Base-by-base conservation (phyloP, 306 rosid species). In the Boehmeria nivea region DNA sequence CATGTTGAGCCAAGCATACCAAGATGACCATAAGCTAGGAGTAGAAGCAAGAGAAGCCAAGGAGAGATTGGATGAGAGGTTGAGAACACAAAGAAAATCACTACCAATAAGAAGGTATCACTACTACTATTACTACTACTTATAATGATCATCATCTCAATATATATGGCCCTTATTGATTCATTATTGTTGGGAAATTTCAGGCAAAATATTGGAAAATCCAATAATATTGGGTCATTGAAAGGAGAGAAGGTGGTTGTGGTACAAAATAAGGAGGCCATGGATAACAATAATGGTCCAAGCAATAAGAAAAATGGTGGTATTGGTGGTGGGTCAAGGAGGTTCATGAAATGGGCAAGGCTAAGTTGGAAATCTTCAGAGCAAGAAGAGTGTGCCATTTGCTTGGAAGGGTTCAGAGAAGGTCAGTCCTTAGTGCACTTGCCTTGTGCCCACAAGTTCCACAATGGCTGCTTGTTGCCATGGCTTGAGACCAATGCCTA, bases 381-480 rank as follows among this genome's bases (percentile, higher is more conserved):
- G 22, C 82, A 80, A 73, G 91, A 80, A 22, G 88, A 80, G 20
- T 84, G 94, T 48, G 74, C 87, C 0, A 77, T 84, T 47, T 90
- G 95, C 72, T 57, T 89, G 51, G 95, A 83, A 42, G 40, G 58
- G 72, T 75, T 83, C 57, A 70, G 56, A 56, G 66, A 43, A 22
- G 75, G 78, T 43, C 83, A 88, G 71, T 66, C 66, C 4, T 54
- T 85, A 64, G 65, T 74, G 44, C 79, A 70, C 65, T 79, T 85
- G 28, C 96, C 81, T 21, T 88, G 96, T 57, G 86, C 91, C 0
- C 95, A 88, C 40, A 81, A 68, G 73, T 91, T 91, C 72, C 98
- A 91, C 48, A 76, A 72, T 31, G 61, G 40, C 4, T 91, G 98
- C 51, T 64, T 91, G 68, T 74, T 74, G 26, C 98, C 98, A 47